Base-by-base conservation (phyloP, 371 early-diverging fungal genomes). In the Mucor sp. region DNA sequence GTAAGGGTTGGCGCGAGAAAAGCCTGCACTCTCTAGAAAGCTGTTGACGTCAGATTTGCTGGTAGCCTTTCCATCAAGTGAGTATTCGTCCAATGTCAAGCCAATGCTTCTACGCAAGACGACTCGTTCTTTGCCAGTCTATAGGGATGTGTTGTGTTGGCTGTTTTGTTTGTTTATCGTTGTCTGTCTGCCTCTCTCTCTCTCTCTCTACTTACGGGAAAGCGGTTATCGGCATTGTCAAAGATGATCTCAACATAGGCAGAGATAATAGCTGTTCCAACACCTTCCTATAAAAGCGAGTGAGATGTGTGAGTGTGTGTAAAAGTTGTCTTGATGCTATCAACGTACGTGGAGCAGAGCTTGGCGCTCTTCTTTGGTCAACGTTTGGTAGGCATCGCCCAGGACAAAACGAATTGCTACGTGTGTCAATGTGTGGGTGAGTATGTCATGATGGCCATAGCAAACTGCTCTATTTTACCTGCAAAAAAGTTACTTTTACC, bases 401-500 rank as follows among this genome's bases (percentile, higher is more conserved):
- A 99, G 78, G 0, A 98, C 97, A 75, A 99, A 99, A 7, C 97
- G 92, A 66, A 99, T 95, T 5, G 99, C 99, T 91, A 4, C 23
- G 9, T 14, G 27, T n/a, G 37, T n/a, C 15, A n/a, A 25, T 19
- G 50, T n/a, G 0, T 14, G 2, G 19, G 50, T 50, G 41, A 41
- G 41, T 15, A 15, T 41, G 37, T 5, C 37, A 37, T 37, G 6
- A 30, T 30, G 30, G 30, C 30, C 14, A 14, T 11, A 41, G 41
- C 48, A 19, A 23, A 48, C 23, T 21, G 30, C 11, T 35, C 27
- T 37, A 23, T 1, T n/a, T 25, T 80, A 88, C 90, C 90, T 75
- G 97, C 90, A 75, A 99, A 97, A 78, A 99, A 98, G 81, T 99
- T 99, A 79, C 96, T 95, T 82, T 99, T 99, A 27, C 99, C 99